These are phyloP conservation scores for Arthrinium puccinioides DNA, from an alignment of 2,329 filamentous ascomycete genomes.

Conservation along the genomic window DNA sequence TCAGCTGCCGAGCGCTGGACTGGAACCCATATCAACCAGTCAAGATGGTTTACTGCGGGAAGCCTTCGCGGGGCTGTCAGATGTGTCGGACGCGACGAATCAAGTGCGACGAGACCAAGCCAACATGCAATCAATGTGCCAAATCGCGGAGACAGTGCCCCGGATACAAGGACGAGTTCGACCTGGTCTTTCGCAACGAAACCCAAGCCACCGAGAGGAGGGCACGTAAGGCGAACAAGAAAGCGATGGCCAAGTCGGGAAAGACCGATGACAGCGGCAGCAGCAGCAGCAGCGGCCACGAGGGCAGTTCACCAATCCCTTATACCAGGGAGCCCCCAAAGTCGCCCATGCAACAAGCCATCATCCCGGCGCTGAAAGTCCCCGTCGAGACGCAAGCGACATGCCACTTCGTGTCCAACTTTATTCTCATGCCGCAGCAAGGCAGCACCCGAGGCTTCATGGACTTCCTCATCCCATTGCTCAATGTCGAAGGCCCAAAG, in stretches of 20 bases:
- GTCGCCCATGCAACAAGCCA: slow-evolving; percentile 13
- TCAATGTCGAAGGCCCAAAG: slow-evolving; percentile 35
- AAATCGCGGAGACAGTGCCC: slow-evolving; percentile 58
- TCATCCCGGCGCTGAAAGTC: slow-evolving; percentile 32
- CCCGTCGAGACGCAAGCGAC: slow-evolving; percentile 47
- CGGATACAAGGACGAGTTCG: slow-evolving; percentile 65
- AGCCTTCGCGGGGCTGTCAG: slow-evolving; percentile 62
- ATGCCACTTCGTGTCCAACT: slow-evolving; percentile 56
- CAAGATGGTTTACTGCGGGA: slow-evolving; percentile 59
- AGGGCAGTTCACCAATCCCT: slow-evolving; percentile 13
- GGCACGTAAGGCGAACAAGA: slow-evolving; percentile 49
- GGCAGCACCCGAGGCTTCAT: slow-evolving; percentile 48
- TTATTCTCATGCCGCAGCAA: slow-evolving; percentile 44
- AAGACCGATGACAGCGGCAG: slow-evolving; percentile 13
- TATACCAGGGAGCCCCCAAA: slow-evolving; percentile 12
- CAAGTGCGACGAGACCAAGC: slow-evolving; percentile 65
- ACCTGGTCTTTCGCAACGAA: slow-evolving; percentile 66
- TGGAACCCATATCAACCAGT: no score
- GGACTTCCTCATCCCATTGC: slow-evolving; percentile 50
- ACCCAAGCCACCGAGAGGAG: slow-evolving; percentile 60
- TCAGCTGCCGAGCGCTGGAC: no score
- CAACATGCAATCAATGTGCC: slow-evolving; percentile 57
- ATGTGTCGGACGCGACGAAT: slow-evolving; percentile 68
- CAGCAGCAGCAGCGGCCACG: slow-evolving; percentile 8
- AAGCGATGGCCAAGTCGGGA: slow-evolving; percentile 30